Evolutionary conservation across 2,329 filamentous ascomycete species (phyloP), one percentile per base, ranked within the genome.

Genomic region (Ophiostoma novo-ulmi): DNA sequence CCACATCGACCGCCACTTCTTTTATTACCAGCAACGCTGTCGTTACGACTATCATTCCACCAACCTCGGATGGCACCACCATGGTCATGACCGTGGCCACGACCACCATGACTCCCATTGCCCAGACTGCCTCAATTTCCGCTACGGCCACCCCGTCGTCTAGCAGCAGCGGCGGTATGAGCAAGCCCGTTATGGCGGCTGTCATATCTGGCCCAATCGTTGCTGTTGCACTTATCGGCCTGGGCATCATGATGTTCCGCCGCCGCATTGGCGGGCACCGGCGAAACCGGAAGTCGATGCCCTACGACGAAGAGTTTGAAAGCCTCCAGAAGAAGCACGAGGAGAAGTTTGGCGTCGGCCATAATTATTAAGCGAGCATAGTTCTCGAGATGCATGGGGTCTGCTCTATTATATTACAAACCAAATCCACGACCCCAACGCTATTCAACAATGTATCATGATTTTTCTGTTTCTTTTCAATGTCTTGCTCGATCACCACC

Each of bases 321-420:
- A 75, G 71, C 44, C 73, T 76, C 20, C 73, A 75, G 71, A 76
- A 73, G 58, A 75, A 74, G 72, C 73, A 74, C 70, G 71, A 74
- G 58, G 74, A 74, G 17, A 75, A 75, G 73, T 75, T 75, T 69
- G 72, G 68, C 36, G 66, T 71, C 8, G 73, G 73, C 0, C 74
- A 75, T 61, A 75, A 75, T 66, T 75, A 75, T 38, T 75, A 66
- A 39, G 26, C 58, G 35, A 20, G 22, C 8, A 3, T 3, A 26
- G 22, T 35, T 26, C 52, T 26, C 17, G 22, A 13, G 17, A 58
- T 17, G 8, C n/a, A 58, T 14, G 58, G 58, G 58, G 52, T 31
- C 52, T 63, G 14, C 58, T 63, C 26, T 35, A 35, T 38, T 35
- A 14, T 31, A 38, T 22, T 35, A 58, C 52, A 58, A 58, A 58